Evolutionary conservation across 805 yeast genomes (phyloP).

Genomic region (Sungouiozyma intestinalis): DNA sequence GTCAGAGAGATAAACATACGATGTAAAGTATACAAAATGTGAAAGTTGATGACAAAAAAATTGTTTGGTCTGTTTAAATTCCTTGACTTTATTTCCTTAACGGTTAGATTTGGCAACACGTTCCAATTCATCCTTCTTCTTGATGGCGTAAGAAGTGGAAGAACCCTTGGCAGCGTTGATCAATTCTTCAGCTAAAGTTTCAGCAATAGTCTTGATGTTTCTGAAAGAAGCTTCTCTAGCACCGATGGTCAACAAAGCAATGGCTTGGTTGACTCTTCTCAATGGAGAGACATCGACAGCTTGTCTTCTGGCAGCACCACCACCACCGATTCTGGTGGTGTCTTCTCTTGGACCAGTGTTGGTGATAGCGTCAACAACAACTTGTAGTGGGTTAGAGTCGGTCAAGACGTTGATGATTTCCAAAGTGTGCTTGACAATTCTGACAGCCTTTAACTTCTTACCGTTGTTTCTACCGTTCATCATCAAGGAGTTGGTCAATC

Average conservation of each 20-base stretch:
- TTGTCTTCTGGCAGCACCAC: conserved; percentile 99
- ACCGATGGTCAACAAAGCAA: conserved; percentile 96
- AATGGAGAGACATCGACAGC: conserved; percentile 99
- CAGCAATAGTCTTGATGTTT: conserved; percentile 99
- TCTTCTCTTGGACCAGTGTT: conserved; percentile 99
- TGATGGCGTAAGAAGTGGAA: conserved; percentile 99
- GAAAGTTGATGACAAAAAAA: background rate
- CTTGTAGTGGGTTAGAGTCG: conserved; percentile 99
- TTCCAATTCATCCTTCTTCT: conserved; percentile 99
- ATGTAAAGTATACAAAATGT: background rate
- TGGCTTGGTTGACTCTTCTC: conserved; percentile 99
- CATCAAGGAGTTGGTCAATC: conserved; percentile 99
- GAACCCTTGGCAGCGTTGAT: conserved; percentile 99
- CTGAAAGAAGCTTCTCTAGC: conserved; percentile 99
- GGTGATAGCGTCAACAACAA: conserved; percentile 96
- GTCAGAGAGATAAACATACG: background rate
- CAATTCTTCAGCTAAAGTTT: conserved; percentile 99
- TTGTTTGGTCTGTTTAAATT: background rate
- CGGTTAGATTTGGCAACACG: conserved; percentile 99
- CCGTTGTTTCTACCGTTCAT: conserved; percentile 99
- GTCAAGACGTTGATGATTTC: conserved; percentile 96
- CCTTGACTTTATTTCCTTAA: conserved; percentile 38
- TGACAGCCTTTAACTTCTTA: conserved; percentile 99
- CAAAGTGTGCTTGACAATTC: conserved; percentile 98
- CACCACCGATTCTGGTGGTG: conserved; percentile 99